Evolutionary conservation across 1,284 basidiomycete genomes (phyloP).

Genomic region (Somion occarium): DNA sequence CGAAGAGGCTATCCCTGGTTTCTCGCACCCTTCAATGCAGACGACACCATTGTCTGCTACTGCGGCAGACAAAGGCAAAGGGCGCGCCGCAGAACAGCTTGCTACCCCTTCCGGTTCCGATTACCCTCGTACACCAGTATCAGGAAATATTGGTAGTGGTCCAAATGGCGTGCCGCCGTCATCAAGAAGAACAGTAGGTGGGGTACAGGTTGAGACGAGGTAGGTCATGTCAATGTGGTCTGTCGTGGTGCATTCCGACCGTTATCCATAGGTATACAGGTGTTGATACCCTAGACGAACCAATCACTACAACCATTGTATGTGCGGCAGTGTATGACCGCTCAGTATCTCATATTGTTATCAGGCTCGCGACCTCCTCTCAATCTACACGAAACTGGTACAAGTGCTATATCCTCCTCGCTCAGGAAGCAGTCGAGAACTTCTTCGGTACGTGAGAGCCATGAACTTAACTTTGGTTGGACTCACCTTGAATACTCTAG

Average conservation of each 20-base stretch:
- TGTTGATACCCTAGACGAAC: slow-evolving; percentile 87
- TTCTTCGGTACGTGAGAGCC: slow-evolving; percentile 62
- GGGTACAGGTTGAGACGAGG: slow-evolving; percentile 86
- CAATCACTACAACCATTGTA: slow-evolving; percentile 85
- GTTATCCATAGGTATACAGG: slow-evolving; percentile 59
- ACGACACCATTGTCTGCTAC: slow-evolving; percentile 27
- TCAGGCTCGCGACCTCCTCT: slow-evolving; percentile 81
- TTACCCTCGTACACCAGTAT: slow-evolving; percentile 35
- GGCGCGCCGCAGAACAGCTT: slow-evolving; percentile 55
- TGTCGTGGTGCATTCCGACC: not conserved
- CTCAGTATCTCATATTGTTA: not conserved
- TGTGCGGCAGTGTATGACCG: slow-evolving; percentile 27
- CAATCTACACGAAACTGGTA: slow-evolving; percentile 87
- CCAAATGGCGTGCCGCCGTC: slow-evolving; percentile 36
- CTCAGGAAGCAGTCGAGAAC: slow-evolving; percentile 67
- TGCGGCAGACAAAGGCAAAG: slow-evolving; percentile 61
- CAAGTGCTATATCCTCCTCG: slow-evolving; percentile 89
- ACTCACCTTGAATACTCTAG: too few relatives aligned
- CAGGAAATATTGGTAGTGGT: slow-evolving; percentile 68
- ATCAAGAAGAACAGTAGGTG: slow-evolving; percentile 66
- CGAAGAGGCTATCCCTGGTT: slow-evolving; percentile 74
- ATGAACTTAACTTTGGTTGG: too few relatives aligned
- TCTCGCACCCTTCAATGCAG: slow-evolving; percentile 55
- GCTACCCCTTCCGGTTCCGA: slow-evolving; percentile 37
- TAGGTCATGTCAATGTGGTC: slow-evolving; percentile 28